A percentile compares a stretch with the other conserved stretches of the same genome.
These are phyloP conservation scores for Arachnopeziza araneosa DNA, from an alignment of 2,329 filamentous ascomycete species.

Conservation along the genomic window DNA sequence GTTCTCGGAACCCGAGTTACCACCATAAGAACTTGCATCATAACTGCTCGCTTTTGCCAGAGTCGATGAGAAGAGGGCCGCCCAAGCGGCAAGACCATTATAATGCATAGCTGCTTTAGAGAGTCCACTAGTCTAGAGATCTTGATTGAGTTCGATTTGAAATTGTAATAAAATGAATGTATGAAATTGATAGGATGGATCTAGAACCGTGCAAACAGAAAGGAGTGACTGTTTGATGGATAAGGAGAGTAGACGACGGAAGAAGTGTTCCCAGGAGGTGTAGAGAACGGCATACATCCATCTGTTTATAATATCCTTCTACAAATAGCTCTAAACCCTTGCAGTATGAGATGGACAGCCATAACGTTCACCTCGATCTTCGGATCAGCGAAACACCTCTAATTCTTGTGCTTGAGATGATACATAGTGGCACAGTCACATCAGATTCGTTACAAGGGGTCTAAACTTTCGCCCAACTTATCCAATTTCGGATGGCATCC, in stretches of 20 bases:
- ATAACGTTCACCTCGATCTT: not conserved
- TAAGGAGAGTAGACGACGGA: not conserved
- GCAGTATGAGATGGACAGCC: not conserved
- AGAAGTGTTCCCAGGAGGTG: not conserved
- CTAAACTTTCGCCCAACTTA: not conserved
- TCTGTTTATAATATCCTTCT: not conserved
- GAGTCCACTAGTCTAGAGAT: not conserved
- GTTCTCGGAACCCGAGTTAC: not conserved
- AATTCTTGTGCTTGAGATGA: not conserved
- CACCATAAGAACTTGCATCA: not conserved
- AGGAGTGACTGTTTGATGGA: not conserved
- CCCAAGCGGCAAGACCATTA: not conserved
- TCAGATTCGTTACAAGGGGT: not conserved
- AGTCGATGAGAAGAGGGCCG: not conserved
- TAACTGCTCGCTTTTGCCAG: not conserved
- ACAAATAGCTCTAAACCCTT: not conserved
- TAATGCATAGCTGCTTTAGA: not conserved
- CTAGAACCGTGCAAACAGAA: not conserved
- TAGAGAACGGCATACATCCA: not conserved
- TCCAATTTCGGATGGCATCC: not conserved
- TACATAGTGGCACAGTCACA: not conserved
- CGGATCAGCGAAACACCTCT: not conserved
- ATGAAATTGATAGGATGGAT: not conserved
- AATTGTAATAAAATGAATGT: not conserved
- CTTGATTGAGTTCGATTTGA: not conserved